phyloP scores from a whole-genome alignment of 2,329 filamentous ascomycete species.

The Lomentospora prolificans region DNA sequence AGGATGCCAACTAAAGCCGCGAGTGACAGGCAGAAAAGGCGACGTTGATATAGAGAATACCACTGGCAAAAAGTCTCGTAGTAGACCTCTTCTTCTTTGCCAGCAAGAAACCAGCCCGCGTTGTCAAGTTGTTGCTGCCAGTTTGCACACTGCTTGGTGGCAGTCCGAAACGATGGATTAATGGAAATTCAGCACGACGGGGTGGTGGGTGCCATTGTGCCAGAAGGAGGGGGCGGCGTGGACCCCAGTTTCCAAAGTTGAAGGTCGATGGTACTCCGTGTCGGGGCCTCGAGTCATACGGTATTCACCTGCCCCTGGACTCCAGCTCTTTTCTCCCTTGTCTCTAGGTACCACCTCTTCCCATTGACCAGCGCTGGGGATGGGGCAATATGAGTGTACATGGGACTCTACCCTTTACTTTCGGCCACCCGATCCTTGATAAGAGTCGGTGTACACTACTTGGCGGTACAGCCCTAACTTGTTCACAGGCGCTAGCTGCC shows the following conservation, averaged over 20 bases:
- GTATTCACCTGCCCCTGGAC: not conserved
- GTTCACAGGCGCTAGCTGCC: too few relatives aligned
- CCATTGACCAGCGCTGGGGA: not conserved
- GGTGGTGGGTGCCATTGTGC: conserved; percentile 1
- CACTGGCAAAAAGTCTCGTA: not conserved
- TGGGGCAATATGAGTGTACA: not conserved
- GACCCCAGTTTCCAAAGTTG: not conserved
- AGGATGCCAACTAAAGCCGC: not conserved
- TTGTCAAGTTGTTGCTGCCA: not conserved
- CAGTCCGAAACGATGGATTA: not conserved
- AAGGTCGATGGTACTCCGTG: not conserved
- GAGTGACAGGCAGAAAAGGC: not conserved
- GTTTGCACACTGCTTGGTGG: not conserved
- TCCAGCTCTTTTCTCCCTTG: not conserved
- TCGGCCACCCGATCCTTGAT: too few relatives aligned
- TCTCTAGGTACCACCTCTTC: not conserved
- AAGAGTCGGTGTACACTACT: too few relatives aligned
- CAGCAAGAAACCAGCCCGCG: not conserved
- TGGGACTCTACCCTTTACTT: too few relatives aligned
- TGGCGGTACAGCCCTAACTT: not conserved
- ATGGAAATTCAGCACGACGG: not conserved
- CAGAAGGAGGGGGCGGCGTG: conserved; percentile 4
- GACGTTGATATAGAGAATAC: not conserved
- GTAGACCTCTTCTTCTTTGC: not conserved
- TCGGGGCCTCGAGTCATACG: not conserved